Evolutionary conservation across 805 yeast species (phyloP).

Genomic region (Candida taoyuanica): DNA sequence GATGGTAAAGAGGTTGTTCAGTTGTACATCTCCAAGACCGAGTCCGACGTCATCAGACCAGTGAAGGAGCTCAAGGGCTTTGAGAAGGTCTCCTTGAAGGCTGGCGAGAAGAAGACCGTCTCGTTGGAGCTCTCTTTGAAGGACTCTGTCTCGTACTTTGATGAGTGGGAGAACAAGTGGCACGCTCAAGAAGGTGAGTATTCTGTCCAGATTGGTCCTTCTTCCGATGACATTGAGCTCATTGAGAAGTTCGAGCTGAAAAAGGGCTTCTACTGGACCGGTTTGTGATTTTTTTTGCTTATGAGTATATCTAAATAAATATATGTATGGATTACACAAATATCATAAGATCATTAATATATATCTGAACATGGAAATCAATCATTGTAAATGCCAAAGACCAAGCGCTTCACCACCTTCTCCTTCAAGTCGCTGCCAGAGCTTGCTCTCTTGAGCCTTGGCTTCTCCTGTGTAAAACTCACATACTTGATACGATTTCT

Average conservation of each 20-base stretch:
- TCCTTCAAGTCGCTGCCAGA: slow-evolving; percentile 20
- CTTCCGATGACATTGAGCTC: slow-evolving; percentile 29
- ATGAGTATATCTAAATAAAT: too few species aligned
- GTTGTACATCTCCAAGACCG: slow-evolving; percentile 40
- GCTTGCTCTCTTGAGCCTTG: slow-evolving; percentile 21
- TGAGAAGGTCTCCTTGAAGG: slow-evolving; percentile 41
- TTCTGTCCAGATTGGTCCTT: slow-evolving; percentile 43
- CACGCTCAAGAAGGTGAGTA: slow-evolving; percentile 47
- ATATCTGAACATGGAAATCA: too few species aligned
- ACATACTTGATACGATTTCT: slow-evolving; percentile 19
- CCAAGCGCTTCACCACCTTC: slow-evolving; percentile 23
- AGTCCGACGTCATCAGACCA: slow-evolving; percentile 42
- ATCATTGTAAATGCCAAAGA: slow-evolving; percentile 24
- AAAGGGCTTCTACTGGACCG: slow-evolving; percentile 25
- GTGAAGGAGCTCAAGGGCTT: slow-evolving; percentile 58
- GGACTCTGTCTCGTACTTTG: slow-evolving; percentile 51
- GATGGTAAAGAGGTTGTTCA: slow-evolving; percentile 56
- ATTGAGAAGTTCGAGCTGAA: slow-evolving; percentile 22
- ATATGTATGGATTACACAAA: too few species aligned
- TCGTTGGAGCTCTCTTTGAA: slow-evolving; percentile 37
- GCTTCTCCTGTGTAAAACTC: slow-evolving; percentile 16
- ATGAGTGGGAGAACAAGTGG: slow-evolving; percentile 47
- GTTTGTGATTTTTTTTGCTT: too few species aligned
- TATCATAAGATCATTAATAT: too few species aligned
- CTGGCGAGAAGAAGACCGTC: slow-evolving; percentile 41